These are phyloP conservation scores for Brettanomyces anomalus DNA, from an alignment of 805 yeast species.

Conservation along the genomic window DNA sequence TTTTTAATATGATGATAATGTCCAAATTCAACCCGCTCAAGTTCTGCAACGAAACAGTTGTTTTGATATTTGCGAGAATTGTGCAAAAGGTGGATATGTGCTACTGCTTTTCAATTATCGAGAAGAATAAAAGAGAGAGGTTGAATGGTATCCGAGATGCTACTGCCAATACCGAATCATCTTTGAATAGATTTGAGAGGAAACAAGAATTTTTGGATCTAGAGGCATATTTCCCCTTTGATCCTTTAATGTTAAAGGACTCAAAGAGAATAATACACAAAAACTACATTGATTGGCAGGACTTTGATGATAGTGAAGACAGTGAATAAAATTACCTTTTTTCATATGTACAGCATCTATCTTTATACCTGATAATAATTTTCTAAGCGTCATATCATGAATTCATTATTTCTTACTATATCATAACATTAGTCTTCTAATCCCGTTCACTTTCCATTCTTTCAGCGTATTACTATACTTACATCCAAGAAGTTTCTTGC, in stretches of 20 bases:
- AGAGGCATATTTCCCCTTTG: constrained; percentile 95
- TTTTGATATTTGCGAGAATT: constrained; percentile 84
- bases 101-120: constrained; percentile 88
- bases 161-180: constrained; percentile 3
- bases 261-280: constrained; percentile 46
- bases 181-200: constrained; percentile 16
- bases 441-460: constrained; percentile 66
- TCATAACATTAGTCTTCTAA: constrained; percentile 63
- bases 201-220: constrained; percentile 80
- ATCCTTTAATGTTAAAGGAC: constrained; percentile 69
- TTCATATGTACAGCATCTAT: background rate
- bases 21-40: constrained; percentile 90
- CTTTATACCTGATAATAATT: background rate
- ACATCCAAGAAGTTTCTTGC: constrained; percentile 64
- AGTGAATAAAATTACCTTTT: constrained; percentile 9
- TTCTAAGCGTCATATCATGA: background rate
- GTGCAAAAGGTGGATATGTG: constrained; percentile 86
- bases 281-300: constrained; percentile 77
- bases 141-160: constrained; percentile 35
- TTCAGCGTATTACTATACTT: constrained; percentile 45
- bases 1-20: constrained; percentile 76
- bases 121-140: constrained; percentile 73
- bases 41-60: constrained; percentile 90
- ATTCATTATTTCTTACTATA: background rate
- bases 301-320: constrained; percentile 44